Conservation (phyloP, 2,329 filamentous ascomycete species). For the Penicillium sp. region DNA sequence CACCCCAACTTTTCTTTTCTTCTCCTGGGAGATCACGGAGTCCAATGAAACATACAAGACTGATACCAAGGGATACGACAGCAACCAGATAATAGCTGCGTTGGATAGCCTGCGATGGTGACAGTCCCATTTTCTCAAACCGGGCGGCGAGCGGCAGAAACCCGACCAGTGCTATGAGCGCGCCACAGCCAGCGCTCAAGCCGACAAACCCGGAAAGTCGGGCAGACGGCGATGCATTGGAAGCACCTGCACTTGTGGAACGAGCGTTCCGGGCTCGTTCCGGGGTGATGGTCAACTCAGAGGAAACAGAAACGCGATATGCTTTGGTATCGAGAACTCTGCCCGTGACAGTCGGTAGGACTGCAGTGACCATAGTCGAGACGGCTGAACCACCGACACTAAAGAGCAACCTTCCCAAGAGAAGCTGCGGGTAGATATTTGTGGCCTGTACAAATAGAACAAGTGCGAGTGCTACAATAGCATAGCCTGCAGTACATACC, state of each 20-base stretch:
- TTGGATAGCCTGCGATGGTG: conserved; percentile 69
- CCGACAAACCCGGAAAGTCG: conserved; percentile 85
- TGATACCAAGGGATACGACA: conserved; percentile 65
- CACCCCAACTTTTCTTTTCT: conserved; percentile 67
- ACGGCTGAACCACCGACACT: conserved; percentile 87
- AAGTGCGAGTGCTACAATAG: conserved; percentile 72
- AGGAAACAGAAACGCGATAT: conserved; percentile 52
- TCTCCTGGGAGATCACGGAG: conserved; percentile 67
- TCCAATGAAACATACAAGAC: conserved; percentile 73
- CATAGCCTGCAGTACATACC: conserved; percentile 69
- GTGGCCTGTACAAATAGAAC: conserved; percentile 77
- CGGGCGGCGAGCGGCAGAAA: conserved; percentile 84
- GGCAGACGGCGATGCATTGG: conserved; percentile 47
- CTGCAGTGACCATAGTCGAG: conserved; percentile 97
- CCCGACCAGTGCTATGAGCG: conserved; percentile 72
- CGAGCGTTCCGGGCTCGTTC: conserved; percentile 38
- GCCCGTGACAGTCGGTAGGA: conserved; percentile 68
- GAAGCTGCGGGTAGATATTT: conserved; percentile 83
- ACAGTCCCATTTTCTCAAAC: conserved; percentile 70
- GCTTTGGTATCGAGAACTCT: conserved; percentile 41
- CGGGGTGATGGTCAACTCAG: conserved; percentile 58
- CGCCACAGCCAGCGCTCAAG: conserved; percentile 86
- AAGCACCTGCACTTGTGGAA: conserved; percentile 6
- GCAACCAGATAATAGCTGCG: conserved; percentile 87
- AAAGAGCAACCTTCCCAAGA: conserved; percentile 81